Evolutionary conservation across 768 basidiomycete species (phyloP), one percentile per base, ranked within the genome.

Genomic region (Lactifluus volemus): DNA sequence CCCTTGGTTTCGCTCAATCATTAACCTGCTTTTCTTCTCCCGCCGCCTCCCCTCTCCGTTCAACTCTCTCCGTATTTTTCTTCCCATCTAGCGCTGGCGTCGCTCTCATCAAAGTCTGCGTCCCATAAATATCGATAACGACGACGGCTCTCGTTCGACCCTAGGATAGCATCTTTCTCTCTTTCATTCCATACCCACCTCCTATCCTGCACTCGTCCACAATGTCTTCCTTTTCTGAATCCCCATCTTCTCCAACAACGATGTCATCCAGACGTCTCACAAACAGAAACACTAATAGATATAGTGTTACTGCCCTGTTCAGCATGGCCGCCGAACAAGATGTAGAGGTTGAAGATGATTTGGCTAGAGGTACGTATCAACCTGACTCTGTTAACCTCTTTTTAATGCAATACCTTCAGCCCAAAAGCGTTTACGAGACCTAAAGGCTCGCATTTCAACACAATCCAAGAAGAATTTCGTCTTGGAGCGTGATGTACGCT

Each of bases 401-500:
- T 56, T 60, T 42, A 53, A 44, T 2, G 55, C 45, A 56, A 57
- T 39, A 19, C 45, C 63, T 58, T 53, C 71, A 93, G 97, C 97
- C 52, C 97, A 99, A 78, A 98, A 96, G 74, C 92, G 96, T 50
- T 78, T 99, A 34, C 82, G 97, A 34, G 97, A 99, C 68, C 81
- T 99, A 65, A 99, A 99, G 77, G 84, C 88, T 30, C 90, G 94
- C 71, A 99, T 99, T 62, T 98, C 97, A 14, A 89, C 93, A 0
- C 97, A 98, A 76, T 95, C 92, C 57, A 99, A 99, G 82, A 98
- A 98, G 84, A 99, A 99, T 77, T 99, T 99, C 68, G 97, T 99
- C 44, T 83, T 99, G 11, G 97, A 99, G 73, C 88, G 97, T 49
- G 97, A 99, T 73, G 97, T 99, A 38, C 88, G 97, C 53, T 99